phyloP scores from a whole-genome alignment of 2,329 filamentous ascomycete genomes.

The Alternaria postmessia region DNA sequence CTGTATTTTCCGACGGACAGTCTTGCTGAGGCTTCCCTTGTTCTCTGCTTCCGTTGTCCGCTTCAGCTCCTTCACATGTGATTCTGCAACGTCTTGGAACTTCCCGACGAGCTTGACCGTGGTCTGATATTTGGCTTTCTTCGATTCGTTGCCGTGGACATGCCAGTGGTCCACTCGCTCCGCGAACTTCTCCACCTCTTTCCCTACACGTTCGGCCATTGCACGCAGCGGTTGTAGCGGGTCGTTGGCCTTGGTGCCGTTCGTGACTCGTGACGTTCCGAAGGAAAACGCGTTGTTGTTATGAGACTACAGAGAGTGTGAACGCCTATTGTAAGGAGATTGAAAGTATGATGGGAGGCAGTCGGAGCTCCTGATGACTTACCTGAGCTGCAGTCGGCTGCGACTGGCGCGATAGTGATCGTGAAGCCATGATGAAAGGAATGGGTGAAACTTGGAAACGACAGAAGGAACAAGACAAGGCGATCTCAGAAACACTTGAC shows the following conservation, averaged over 20 bases:
- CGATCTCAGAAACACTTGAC: neutral
- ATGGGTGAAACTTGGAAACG: neutral
- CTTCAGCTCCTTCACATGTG: constrained; percentile 57
- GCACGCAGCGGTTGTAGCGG: constrained; percentile 68
- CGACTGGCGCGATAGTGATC: constrained; percentile 38
- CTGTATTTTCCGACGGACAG: constrained; percentile 44
- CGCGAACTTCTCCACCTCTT: constrained; percentile 88
- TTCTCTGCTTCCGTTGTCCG: constrained; percentile 53
- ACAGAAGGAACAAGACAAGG: neutral
- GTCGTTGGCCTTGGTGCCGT: constrained; percentile 42
- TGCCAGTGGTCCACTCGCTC: constrained; percentile 79
- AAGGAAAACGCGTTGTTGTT: constrained; percentile 21
- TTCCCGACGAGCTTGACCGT: constrained; percentile 50
- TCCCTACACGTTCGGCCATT: constrained; percentile 73
- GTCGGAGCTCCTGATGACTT: constrained; percentile 18
- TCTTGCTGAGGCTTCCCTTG: constrained; percentile 41
- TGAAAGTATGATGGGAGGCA: neutral
- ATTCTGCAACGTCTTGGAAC: constrained; percentile 61
- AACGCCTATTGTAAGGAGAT: constrained; percentile 1
- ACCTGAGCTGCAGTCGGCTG: constrained; percentile 37
- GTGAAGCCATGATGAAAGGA: constrained; percentile 31
- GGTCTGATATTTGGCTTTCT: constrained; percentile 63
- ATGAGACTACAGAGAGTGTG: constrained; percentile 16
- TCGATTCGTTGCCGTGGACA: constrained; percentile 37
- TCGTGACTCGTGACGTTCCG: constrained; percentile 23